phyloP scores from a whole-genome alignment of 192 early-diverging fungal species.

The Paraglomus occultum region DNA sequence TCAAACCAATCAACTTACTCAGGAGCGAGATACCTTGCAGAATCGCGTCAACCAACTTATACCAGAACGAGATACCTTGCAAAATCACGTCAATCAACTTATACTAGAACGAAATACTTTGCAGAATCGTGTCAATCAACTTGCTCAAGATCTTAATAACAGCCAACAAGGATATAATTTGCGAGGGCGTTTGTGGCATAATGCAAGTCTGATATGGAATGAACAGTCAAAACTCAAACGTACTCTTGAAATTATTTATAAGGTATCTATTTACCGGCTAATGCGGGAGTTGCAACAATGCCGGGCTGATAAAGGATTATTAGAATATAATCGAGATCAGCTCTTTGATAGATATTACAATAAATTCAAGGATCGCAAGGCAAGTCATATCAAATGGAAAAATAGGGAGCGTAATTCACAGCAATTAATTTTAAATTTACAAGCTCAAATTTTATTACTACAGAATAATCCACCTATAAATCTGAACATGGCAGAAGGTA shows the following conservation, averaged over 20 bases:
- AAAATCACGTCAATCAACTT: too few relatives aligned
- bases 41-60: background rate
- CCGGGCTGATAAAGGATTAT: background rate
- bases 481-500: slow-evolving; percentile 17
- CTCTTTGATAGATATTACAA: too few relatives aligned
- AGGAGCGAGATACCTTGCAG: slow-evolving; percentile 2
- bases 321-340: too few relatives aligned
- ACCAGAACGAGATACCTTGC: too few relatives aligned
- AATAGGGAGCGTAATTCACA: slow-evolving; percentile 4
- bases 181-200: background rate
- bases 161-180: background rate
- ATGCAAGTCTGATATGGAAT: too few relatives aligned
- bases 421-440: slow-evolving; percentile 24
- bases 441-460: slow-evolving; percentile 18
- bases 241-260: background rate
- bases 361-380: background rate
- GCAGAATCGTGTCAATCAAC: too few relatives aligned
- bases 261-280: background rate
- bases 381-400: slow-evolving; percentile 23
- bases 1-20: background rate
- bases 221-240: too few relatives aligned
- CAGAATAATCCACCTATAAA: slow-evolving; percentile 28
- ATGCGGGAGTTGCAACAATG: background rate
- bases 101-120: too few relatives aligned
- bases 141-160: slow-evolving; percentile 7